phyloP scores from a whole-genome alignment of 2,329 filamentous ascomycete species.

The Microsporum audouinii region DNA sequence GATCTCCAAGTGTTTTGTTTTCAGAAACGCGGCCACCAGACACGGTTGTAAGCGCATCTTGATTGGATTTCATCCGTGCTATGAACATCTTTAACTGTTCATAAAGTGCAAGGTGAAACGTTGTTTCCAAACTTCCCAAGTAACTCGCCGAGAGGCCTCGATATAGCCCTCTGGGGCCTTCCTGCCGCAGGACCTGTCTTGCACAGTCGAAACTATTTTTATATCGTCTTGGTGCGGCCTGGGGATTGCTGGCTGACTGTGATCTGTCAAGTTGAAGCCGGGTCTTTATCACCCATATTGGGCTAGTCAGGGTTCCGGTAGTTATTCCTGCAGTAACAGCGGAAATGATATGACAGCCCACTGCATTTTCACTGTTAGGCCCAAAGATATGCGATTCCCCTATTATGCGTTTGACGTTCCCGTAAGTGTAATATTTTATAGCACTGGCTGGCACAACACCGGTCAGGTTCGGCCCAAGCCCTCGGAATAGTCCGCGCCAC shows the following conservation, averaged over 20 bases:
- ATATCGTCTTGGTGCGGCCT: constrained; percentile 51
- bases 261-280: constrained; percentile 84
- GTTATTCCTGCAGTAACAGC: constrained; percentile 69
- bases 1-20: constrained; percentile 2
- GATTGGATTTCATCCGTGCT: constrained; percentile 48
- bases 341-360: constrained; percentile 63
- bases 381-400: constrained; percentile 7
- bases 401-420: constrained; percentile 69
- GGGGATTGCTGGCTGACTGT: constrained; percentile 44
- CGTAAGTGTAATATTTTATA: constrained; percentile 91
- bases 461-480: constrained; percentile 77
- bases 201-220: constrained; percentile 81
- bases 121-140: constrained; percentile 77
- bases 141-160: constrained; percentile 86
- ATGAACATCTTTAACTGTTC: constrained; percentile 75
- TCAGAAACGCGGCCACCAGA: neutral
- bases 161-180: constrained; percentile 73
- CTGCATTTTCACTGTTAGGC: constrained; percentile 39
- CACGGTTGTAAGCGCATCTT: constrained; percentile 40
- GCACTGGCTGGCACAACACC: constrained; percentile 80
- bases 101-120: constrained; percentile 86
- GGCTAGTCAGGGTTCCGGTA: constrained; percentile 85
- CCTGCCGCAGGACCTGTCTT: constrained; percentile 64
- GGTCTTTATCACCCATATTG: constrained; percentile 95
- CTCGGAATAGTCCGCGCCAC: constrained; percentile 81